Evolutionary conservation across 345 rosid species (phyloP), one percentile per base, ranked within the genome.

Genomic region (Camelina laxa): DNA sequence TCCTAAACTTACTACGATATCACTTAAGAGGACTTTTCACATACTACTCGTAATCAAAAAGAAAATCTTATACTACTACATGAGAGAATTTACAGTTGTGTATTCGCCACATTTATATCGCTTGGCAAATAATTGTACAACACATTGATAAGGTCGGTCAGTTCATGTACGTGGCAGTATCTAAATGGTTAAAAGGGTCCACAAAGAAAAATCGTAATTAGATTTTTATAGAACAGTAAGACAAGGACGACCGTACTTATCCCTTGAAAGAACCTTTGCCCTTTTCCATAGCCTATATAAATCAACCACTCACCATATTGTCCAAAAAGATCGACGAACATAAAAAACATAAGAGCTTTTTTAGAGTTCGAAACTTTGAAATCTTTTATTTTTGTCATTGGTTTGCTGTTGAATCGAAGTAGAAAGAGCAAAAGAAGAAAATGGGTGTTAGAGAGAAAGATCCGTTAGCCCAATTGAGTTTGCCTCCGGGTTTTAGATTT

Each of bases 401-500:
- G 3, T 3, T 15, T 9, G 22, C 17, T 30, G 48, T 14, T 16
- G 58, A 49, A 17, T 50, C 50, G 2, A 69, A 69, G 33, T 30
- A 19, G 64, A 36, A 31, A 31, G 50, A 36, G 11, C 6, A 62
- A 33, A 33, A 33, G 0, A 33, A 33, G 9, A 67, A 91, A 72
- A 91, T 94, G 98, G 93, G 92, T 11, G 67, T 91, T 5, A 82
- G 76, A 44, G 90, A 84, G 79, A 84, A 73, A 8, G 92, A 94
- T 77, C 88, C 93, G 33, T 82, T 91, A 9, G 74, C 96, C 49
- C 93, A 91, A 44, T 76, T 91, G 78, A 94, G 91, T 77, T 83
- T 94, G 69, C 98, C 98, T 1, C 98, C 98, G 53, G 98, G 98
- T 65, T 91, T 94, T 49, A 82, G 98, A 36, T 94, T 94, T 73